Percentiles rank a stretch among this genome's conserved stretches.
These are phyloP conservation scores for Carallia pectinifolia DNA, from an alignment of 345 rosid genomes.

Conservation along the genomic window DNA sequence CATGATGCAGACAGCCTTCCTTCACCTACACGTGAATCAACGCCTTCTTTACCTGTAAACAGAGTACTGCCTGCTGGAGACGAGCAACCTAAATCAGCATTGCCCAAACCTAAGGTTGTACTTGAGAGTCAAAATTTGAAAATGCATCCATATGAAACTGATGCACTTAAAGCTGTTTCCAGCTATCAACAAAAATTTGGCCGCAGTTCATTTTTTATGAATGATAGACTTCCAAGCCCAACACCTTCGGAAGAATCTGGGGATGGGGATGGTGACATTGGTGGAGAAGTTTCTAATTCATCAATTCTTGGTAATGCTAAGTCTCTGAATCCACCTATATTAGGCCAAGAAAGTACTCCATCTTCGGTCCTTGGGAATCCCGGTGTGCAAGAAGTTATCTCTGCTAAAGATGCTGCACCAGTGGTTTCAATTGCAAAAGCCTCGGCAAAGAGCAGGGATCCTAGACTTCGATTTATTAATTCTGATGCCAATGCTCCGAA, in stretches of 20 bases:
- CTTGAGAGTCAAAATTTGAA: slow-evolving; percentile 35
- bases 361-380: slow-evolving; percentile 22
- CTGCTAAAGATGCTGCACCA: slow-evolving; percentile 31
- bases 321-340: slow-evolving; percentile 22
- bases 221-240: slow-evolving; percentile 85
- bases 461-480: slow-evolving; percentile 70
- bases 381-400: slow-evolving; percentile 22
- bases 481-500: slow-evolving; percentile 44
- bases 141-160: slow-evolving; percentile 66
- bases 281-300: slow-evolving; percentile 74
- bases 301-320: slow-evolving; percentile 19
- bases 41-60: slow-evolving; percentile 47
- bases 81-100: slow-evolving; percentile 33
- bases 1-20: slow-evolving; percentile 97
- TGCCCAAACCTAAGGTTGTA: slow-evolving; percentile 34
- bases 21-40: slow-evolving; percentile 79
- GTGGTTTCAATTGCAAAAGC: slow-evolving; percentile 40
- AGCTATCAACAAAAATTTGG: slow-evolving; percentile 76
- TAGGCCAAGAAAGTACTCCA: slow-evolving; percentile 26
- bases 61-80: slow-evolving; percentile 37
- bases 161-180: slow-evolving; percentile 72
- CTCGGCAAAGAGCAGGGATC: slow-evolving; percentile 80
- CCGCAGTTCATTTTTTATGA: slow-evolving; percentile 38
- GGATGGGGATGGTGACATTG: slow-evolving; percentile 49
- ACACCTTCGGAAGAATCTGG: slow-evolving; percentile 85